Evolutionary conservation across 345 rosid species (phyloP).

Genomic region (Eucalyptus tenuipes): DNA sequence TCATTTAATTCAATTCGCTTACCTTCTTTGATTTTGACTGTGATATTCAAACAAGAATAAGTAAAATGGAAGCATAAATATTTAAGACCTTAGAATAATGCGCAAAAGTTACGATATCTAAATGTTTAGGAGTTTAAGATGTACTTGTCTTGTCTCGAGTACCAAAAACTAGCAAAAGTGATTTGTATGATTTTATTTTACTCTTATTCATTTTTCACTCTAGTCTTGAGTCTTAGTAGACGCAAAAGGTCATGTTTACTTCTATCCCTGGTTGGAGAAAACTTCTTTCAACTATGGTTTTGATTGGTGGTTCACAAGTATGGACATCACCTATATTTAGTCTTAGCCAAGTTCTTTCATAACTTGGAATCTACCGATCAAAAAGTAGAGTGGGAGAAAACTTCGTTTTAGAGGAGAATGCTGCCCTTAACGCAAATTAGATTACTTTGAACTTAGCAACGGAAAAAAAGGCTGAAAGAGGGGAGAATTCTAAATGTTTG

Average conservation of each 20-base stretch:
- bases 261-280: not conserved
- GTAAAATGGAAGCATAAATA: not conserved
- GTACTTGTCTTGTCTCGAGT: not conserved
- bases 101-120: rapidly evolving
- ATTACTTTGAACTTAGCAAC: not conserved
- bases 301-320: not conserved
- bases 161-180: not conserved
- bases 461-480: not conserved
- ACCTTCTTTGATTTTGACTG: not conserved
- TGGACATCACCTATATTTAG: not conserved
- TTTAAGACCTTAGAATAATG: not conserved
- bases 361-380: not conserved
- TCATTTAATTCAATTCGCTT: too few species aligned
- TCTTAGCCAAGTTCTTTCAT: not conserved
- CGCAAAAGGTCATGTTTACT: not conserved
- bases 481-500: not conserved
- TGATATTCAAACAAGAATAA: not conserved
- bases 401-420: not conserved
- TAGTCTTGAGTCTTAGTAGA: not conserved
- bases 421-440: not conserved
- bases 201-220: not conserved
- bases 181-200: not conserved
- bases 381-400: not conserved
- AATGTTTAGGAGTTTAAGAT: not conserved
- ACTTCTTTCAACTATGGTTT: not conserved